phyloP scores from a whole-genome alignment of 1,284 basidiomycete species.

The Cutaneotrichosporon cutaneum region DNA sequence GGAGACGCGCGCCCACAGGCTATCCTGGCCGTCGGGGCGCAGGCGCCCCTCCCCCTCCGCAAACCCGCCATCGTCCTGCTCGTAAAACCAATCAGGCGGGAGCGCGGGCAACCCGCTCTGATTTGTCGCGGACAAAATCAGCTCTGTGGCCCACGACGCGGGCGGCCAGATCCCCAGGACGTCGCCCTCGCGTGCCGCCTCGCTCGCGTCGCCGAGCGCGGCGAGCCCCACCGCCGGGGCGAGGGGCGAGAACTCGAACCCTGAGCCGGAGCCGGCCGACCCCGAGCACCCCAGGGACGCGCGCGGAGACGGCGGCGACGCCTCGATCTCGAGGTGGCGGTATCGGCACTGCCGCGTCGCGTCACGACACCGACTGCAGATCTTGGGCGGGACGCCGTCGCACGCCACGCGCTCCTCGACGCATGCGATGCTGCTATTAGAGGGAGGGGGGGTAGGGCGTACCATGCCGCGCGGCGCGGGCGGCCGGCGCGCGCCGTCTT shows the following conservation, averaged over 20 bases:
- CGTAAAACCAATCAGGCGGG: constrained; percentile 19
- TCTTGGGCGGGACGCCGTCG: constrained; percentile 21
- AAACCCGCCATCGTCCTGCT: too few species aligned
- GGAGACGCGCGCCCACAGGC: constrained; percentile 18
- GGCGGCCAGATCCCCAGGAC: not conserved
- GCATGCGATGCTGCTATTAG: constrained; percentile 17
- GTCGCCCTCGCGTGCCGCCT: not conserved
- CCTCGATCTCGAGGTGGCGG: constrained; percentile 18
- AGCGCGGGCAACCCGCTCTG: constrained; percentile 23
- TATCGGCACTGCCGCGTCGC: constrained; percentile 16
- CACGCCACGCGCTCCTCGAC: constrained; percentile 17
- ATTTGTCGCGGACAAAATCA: constrained; percentile 17
- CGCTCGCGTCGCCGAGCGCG: not conserved
- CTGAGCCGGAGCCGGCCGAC: not conserved
- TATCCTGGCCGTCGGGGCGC: constrained; percentile 25
- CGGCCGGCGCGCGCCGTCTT: constrained; percentile 21
- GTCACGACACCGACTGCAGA: constrained; percentile 19
- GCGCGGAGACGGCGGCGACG: not conserved
- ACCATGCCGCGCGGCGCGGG: constrained; percentile 28
- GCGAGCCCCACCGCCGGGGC: not conserved
- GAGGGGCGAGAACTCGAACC: not conserved
- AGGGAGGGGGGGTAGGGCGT: not conserved
- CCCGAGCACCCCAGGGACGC: not conserved
- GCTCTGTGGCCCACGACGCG: constrained; percentile 18
- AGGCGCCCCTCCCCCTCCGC: constrained; percentile 1